A percentile compares a stretch with the other conserved stretches of the same genome.
Evolutionary conservation across 495 filamentous ascomycete genomes (phyloP).

Genomic region (Penicillium psychrofluorescens): DNA sequence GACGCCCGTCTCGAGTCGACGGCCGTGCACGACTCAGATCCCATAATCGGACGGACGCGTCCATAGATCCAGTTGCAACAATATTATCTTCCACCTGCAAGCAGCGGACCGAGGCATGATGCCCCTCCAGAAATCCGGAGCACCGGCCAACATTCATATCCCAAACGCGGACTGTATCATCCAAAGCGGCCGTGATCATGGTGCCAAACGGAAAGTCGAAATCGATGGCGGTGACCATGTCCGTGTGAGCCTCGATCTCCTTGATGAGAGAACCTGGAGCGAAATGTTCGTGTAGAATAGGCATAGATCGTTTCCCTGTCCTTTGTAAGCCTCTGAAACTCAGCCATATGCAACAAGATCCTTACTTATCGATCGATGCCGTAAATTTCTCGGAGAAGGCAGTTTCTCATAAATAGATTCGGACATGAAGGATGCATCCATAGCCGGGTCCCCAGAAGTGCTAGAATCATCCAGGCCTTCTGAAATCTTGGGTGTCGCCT

Average conservation of each 20-base stretch:
- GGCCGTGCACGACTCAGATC: slow-evolving; percentile 71
- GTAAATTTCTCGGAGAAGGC: slow-evolving; percentile 57
- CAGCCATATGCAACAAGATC: no score
- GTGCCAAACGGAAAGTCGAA: slow-evolving; percentile 96
- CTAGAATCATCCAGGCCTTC: slow-evolving; percentile 48
- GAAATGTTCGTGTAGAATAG: slow-evolving; percentile 92
- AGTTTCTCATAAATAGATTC: slow-evolving; percentile 95
- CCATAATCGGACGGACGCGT: slow-evolving; percentile 93
- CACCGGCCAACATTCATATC: slow-evolving; percentile 90
- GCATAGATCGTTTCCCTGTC: slow-evolving; percentile 71
- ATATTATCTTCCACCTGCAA: slow-evolving; percentile 95
- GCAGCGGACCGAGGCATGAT: slow-evolving; percentile 87
- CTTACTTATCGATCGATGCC: slow-evolving; percentile 54
- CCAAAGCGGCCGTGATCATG: slow-evolving; percentile 88
- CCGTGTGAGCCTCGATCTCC: slow-evolving; percentile 80
- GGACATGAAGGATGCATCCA: slow-evolving; percentile 82
- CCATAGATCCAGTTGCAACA: slow-evolving; percentile 89
- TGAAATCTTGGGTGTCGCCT: slow-evolving; percentile 44
- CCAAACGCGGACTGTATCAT: slow-evolving; percentile 97
- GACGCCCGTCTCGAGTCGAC: slow-evolving; percentile 48
- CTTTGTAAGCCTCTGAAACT: slow-evolving; percentile 3
- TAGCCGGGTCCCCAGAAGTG: slow-evolving; percentile 46
- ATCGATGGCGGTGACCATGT: slow-evolving; percentile 84
- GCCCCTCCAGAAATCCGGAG: slow-evolving; percentile 83
- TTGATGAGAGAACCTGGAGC: slow-evolving; percentile 83